Percentiles rank a stretch among this genome's conserved stretches.
Conservation (phyloP, 495 filamentous ascomycete genomes). For the Hypoxylon lienhwacheense region DNA sequence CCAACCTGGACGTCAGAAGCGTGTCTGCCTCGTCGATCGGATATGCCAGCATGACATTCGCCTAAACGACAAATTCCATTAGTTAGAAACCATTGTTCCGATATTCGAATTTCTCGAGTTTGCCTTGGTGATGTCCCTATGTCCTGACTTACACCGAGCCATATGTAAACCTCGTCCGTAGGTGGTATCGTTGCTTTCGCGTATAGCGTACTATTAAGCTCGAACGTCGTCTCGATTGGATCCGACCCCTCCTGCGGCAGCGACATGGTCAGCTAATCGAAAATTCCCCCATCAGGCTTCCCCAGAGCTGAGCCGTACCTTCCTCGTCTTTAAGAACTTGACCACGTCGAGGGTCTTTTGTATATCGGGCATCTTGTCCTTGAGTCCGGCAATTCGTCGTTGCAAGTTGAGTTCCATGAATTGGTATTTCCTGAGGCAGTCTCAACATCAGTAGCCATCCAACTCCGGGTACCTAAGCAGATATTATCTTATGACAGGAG, state of each 20-base stretch:
- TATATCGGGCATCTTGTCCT: conserved; percentile 96
- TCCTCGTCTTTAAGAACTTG: conserved; percentile 71
- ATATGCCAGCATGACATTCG: conserved; percentile 97
- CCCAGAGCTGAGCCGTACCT: conserved; percentile 52
- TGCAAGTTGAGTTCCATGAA: conserved; percentile 98
- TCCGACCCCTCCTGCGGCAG: conserved; percentile 52
- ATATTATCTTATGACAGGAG: too few relatives aligned
- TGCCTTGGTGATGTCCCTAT: background rate
- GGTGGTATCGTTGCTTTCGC: conserved; percentile 80
- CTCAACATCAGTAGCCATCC: conserved; percentile 11
- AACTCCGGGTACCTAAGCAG: too few relatives aligned
- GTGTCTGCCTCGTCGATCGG: conserved; percentile 82
- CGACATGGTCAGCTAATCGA: background rate
- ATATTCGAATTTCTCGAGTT: background rate
- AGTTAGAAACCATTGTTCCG: background rate
- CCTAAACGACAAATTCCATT: conserved; percentile 49
- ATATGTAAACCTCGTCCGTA: conserved; percentile 93
- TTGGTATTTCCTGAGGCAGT: conserved; percentile 78
- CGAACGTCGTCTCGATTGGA: conserved; percentile 86
- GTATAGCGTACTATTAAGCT: conserved; percentile 94
- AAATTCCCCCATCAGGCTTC: too few relatives aligned
- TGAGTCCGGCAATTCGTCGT: conserved; percentile 75
- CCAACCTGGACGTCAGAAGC: conserved; percentile 75
- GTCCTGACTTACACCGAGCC: conserved; percentile 71
- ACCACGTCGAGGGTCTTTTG: conserved; percentile 97